Base-by-base conservation (phyloP, 495 filamentous ascomycete species). In the Penicillium argentinense region DNA sequence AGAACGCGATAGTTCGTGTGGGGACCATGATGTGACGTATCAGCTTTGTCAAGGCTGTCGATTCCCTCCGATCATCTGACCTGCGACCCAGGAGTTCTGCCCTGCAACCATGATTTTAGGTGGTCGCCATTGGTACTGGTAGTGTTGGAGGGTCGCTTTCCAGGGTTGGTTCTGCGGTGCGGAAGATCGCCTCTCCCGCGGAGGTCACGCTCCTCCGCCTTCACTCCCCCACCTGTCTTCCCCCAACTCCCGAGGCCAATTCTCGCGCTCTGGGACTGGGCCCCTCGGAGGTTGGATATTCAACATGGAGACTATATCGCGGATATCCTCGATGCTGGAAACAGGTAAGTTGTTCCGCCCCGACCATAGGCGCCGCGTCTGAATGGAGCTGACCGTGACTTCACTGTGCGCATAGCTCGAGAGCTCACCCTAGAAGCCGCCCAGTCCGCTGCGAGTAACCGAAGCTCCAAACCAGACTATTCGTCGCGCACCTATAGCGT, bases 371-470 rank as follows among this genome's bases (percentile, higher is more conserved):
- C 32, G 24, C 32, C 22, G 37, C 13, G 42, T 19, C 29, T 32
- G 36, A 42, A 39, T 27, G 46, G 34, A 47, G 52, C 59, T 62
- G 47, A 68, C 51, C 43, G 42, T 45, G 34, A 39, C 39, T 41
- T 47, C 42, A 58, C 51, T 54, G 60, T 57, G 45, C 46, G 55
- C 40, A 57, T 75, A 90, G 93, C 93, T 64, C 83, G 93, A 62
- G 93, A 97, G 66, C 83, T 98, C 60, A 98, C 93, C 29, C 82
- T 98, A 60, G 93, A 98, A 76, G 95, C 93, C 39, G 92, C 93
- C 54, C 86, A 88, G 69, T 85, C 86, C 36, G 88, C 89, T 17
- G 62, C 75, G n/a, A 68, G 68, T 40, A 69, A 61, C 37, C 57
- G 74, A 44, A 65, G 61, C 34, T 60, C 72, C 25, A 69, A 62